phyloP scores from a whole-genome alignment of 768 basidiomycete genomes.

The Leccinellum luteum region DNA sequence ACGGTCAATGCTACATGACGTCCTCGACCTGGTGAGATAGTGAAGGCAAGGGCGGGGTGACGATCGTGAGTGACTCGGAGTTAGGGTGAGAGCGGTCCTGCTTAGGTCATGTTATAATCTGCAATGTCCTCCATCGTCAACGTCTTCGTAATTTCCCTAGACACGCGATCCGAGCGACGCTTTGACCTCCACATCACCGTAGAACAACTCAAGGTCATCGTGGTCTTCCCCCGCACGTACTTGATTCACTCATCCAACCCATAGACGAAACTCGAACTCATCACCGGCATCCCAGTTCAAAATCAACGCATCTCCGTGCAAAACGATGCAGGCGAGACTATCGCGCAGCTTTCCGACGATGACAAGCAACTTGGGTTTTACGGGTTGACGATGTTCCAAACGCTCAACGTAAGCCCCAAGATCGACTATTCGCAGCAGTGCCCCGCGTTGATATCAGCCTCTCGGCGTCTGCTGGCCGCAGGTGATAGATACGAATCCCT shows the following conservation, averaged over 20 bases:
- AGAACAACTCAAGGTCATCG: slow-evolving; percentile 75
- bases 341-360: slow-evolving; percentile 65
- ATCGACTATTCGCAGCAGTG: not conserved
- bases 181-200: slow-evolving; percentile 76
- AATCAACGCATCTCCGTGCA: slow-evolving; percentile 70
- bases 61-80: no score
- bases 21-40: no score
- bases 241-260: not conserved
- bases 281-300: slow-evolving; percentile 83
- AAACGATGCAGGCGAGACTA: slow-evolving; percentile 49
- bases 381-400: slow-evolving; percentile 71
- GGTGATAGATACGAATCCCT: slow-evolving; percentile 66
- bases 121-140: slow-evolving; percentile 49
- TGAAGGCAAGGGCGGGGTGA: no score
- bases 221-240: not conserved
- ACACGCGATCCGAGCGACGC: slow-evolving; percentile 87
- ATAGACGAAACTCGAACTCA: slow-evolving; percentile 78
- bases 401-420: slow-evolving; percentile 61
- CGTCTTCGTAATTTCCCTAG: slow-evolving; percentile 79
- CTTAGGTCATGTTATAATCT: slow-evolving; percentile 8
- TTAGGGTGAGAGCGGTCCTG: no score
- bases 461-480: slow-evolving; percentile 39
- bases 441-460: not conserved
- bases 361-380: slow-evolving; percentile 69
- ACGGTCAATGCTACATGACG: no score